Evolutionary conservation across 805 yeast species (phyloP).

Genomic region (Wickerhamiella brachini): DNA sequence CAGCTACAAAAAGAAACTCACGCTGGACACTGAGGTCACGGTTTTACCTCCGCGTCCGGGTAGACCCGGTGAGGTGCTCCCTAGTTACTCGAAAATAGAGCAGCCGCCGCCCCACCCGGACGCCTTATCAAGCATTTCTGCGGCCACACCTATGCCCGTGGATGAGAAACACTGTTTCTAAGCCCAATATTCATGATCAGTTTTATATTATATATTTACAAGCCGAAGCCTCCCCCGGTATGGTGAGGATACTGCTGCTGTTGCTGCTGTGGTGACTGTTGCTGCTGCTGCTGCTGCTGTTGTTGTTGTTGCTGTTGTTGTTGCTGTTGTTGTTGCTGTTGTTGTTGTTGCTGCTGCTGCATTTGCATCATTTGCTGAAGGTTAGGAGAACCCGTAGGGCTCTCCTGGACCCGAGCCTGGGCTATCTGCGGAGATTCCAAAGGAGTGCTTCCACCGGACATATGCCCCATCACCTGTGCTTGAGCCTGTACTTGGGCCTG

Average conservation of each 20-base stretch:
- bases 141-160: too few relatives aligned
- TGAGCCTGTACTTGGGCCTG: not conserved
- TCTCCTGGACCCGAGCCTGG: not conserved
- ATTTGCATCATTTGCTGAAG: not conserved
- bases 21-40: not conserved
- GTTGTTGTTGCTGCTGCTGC: slow-evolving; percentile 14
- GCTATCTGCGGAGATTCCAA: not conserved
- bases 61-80: not conserved
- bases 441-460: slow-evolving; percentile 1
- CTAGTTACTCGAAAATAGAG: not conserved
- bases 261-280: not conserved
- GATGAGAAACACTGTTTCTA: too few relatives aligned
- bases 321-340: slow-evolving; percentile 4
- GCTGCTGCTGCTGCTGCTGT: slow-evolving; percentile 2
- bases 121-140: too few relatives aligned
- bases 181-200: too few relatives aligned
- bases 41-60: not conserved
- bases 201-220: not conserved
- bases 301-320: slow-evolving; percentile 12
- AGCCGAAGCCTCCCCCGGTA: not conserved
- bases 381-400: not conserved
- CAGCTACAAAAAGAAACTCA: not conserved
- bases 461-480: slow-evolving; percentile 1
- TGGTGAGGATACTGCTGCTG: not conserved
- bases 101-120: not conserved